phyloP scores from a whole-genome alignment of 1,139 yeast species.

The Magnusiomyces paraingens region DNA sequence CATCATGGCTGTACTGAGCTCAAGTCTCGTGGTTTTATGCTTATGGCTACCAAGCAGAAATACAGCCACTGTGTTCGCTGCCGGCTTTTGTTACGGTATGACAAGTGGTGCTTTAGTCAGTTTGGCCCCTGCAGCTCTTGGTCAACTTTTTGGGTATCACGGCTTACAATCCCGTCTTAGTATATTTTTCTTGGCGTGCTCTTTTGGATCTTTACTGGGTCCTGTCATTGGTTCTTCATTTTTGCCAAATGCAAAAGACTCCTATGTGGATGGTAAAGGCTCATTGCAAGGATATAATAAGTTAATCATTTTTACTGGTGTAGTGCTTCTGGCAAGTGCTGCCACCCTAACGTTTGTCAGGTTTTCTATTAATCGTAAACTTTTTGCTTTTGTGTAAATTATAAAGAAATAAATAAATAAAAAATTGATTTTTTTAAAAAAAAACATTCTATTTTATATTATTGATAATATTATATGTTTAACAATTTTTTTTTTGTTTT shows the following conservation, averaged over 20 bases:
- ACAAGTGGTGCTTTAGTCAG: slow-evolving; percentile 36
- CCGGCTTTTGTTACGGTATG: neutral
- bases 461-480: no score
- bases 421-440: no score
- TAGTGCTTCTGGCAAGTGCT: slow-evolving; percentile 19
- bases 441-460: no score
- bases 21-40: slow-evolving; percentile 25
- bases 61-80: slow-evolving; percentile 35
- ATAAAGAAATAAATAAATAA: no score
- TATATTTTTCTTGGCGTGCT: slow-evolving; percentile 47
- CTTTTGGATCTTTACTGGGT: slow-evolving; percentile 44
- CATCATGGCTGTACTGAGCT: slow-evolving; percentile 21
- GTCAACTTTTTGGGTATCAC: slow-evolving; percentile 46
- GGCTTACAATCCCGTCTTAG: slow-evolving; percentile 45
- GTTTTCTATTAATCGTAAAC: slow-evolving; percentile 19
- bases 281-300: slow-evolving; percentile 14
- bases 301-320: slow-evolving; percentile 22
- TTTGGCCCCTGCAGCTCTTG: slow-evolving; percentile 35
- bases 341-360: slow-evolving; percentile 18
- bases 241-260: slow-evolving; percentile 14
- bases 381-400: slow-evolving; percentile 23
- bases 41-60: slow-evolving; percentile 27
- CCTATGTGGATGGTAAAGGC: neutral
- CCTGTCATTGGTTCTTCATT: slow-evolving; percentile 47
- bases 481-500: no score